Percentiles rank a stretch among this genome's conserved stretches.
phyloP scores from a whole-genome alignment of 805 yeast species.

The Cyberlindnera americana region DNA sequence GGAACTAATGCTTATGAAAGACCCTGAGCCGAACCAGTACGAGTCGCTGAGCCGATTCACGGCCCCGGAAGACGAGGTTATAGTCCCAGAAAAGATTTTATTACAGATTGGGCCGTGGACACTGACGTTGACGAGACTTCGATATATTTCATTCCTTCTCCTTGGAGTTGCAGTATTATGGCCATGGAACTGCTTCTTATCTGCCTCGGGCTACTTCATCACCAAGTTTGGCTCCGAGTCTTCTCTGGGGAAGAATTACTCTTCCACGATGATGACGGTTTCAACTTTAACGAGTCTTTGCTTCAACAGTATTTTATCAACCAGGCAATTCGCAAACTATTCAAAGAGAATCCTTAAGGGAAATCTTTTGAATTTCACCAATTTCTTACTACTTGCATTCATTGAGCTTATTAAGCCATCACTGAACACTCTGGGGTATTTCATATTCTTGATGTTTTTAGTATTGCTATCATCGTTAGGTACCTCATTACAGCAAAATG shows the following conservation, averaged over 20 bases:
- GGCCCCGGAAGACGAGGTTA: background rate
- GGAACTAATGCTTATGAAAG: slow-evolving; percentile 10
- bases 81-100: background rate
- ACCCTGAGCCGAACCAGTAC: slow-evolving; percentile 11
- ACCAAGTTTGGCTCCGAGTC: slow-evolving; percentile 55
- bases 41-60: slow-evolving; percentile 8
- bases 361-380: slow-evolving; percentile 48
- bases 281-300: slow-evolving; percentile 67
- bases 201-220: slow-evolving; percentile 76
- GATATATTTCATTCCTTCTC: slow-evolving; percentile 23
- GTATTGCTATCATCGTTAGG: slow-evolving; percentile 69
- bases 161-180: slow-evolving; percentile 81
- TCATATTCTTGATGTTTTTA: slow-evolving; percentile 53
- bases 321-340: slow-evolving; percentile 59
- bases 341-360: slow-evolving; percentile 58
- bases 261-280: slow-evolving; percentile 85
- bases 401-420: slow-evolving; percentile 22
- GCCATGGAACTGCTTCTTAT: slow-evolving; percentile 95
- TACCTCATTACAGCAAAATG: slow-evolving; percentile 83
- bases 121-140: slow-evolving; percentile 7
- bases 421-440: slow-evolving; percentile 30
- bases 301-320: slow-evolving; percentile 59
- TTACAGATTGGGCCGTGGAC: slow-evolving; percentile 2
- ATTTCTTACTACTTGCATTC: slow-evolving; percentile 41
- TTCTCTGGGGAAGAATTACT: slow-evolving; percentile 52